These are phyloP conservation scores for Ogataea wickerhamii DNA, from an alignment of 805 yeast genomes.

Conservation along the genomic window DNA sequence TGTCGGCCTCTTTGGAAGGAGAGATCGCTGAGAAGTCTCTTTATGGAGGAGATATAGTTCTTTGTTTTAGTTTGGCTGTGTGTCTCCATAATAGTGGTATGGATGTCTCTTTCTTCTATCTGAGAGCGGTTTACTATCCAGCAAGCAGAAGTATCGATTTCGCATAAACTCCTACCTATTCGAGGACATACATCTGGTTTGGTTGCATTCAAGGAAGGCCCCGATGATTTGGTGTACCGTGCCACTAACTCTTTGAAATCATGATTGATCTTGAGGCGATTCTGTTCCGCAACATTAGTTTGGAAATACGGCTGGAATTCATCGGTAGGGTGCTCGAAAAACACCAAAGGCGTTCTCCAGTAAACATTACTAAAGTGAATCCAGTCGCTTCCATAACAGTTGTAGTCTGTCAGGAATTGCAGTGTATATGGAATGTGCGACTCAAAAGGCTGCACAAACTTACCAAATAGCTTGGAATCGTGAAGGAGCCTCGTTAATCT, in stretches of 20 bases:
- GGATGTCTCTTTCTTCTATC: slow-evolving; percentile 44
- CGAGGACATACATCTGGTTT: slow-evolving; percentile 38
- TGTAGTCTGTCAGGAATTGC: slow-evolving; percentile 81
- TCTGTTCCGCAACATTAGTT: slow-evolving; percentile 24
- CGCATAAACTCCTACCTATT: slow-evolving; percentile 61
- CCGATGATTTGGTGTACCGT: slow-evolving; percentile 11
- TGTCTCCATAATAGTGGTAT: slow-evolving; percentile 33
- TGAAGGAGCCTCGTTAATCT: slow-evolving; percentile 49
- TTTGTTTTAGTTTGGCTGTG: slow-evolving; percentile 7
- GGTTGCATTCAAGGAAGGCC: slow-evolving; percentile 28
- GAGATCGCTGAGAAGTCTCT: slow-evolving; percentile 58
- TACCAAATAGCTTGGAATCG: slow-evolving; percentile 40
- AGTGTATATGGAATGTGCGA: slow-evolving; percentile 73
- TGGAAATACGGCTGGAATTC: slow-evolving; percentile 20
- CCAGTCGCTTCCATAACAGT: slow-evolving; percentile 84
- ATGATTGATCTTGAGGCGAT: slow-evolving; percentile 27
- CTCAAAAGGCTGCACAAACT: slow-evolving; percentile 56
- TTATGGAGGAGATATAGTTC: slow-evolving; percentile 43
- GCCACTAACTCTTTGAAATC: slow-evolving; percentile 33
- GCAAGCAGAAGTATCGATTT: slow-evolving; percentile 65
- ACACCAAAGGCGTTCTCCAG: slow-evolving; percentile 54
- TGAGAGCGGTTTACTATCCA: slow-evolving; percentile 54
- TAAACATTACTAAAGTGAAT: slow-evolving; percentile 42
- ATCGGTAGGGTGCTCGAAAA: slow-evolving; percentile 6
- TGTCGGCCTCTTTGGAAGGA: slow-evolving; percentile 44